Percentiles rank a stretch among this genome's conserved stretches.
Evolutionary conservation across 1,139 yeast species (phyloP).

Genomic region (Dujonia santamariae): DNA sequence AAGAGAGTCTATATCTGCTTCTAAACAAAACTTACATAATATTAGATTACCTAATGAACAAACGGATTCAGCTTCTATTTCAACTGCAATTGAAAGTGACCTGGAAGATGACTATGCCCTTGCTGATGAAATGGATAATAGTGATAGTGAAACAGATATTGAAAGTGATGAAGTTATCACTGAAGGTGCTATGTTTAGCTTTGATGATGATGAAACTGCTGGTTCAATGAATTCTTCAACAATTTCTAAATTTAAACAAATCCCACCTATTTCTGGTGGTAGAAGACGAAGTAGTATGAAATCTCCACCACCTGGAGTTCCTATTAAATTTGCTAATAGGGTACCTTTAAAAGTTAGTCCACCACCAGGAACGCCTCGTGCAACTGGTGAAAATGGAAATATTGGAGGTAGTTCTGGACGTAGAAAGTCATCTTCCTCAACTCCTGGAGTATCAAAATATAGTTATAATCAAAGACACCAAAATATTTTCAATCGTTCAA

Average conservation of each 20-base stretch:
- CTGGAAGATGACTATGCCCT: conserved; percentile 47
- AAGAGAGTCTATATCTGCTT: conserved; percentile 57
- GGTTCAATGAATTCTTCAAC: neutral
- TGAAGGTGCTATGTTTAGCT: conserved; percentile 16
- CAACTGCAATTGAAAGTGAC: conserved; percentile 39
- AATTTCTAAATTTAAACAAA: conserved; percentile 5
- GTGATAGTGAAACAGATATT: conserved; percentile 11
- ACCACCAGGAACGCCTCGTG: conserved; percentile 27
- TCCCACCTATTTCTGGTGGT: neutral
- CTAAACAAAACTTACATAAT: conserved; percentile 43
- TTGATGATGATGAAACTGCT: conserved; percentile 13
- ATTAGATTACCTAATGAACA: conserved; percentile 42
- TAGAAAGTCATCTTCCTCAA: conserved; percentile 5
- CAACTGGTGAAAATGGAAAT: neutral
- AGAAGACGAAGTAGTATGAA: conserved; percentile 6
- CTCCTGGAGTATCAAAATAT: conserved; percentile 14
- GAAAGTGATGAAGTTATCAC: conserved; percentile 11
- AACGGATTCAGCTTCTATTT: conserved; percentile 8
- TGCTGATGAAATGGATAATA: conserved; percentile 16
- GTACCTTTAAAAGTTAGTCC: conserved; percentile 44
- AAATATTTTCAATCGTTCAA: conserved; percentile 36
- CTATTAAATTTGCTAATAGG: conserved; percentile 42
- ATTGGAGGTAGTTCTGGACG: conserved; percentile 9
- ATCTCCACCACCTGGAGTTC: conserved; percentile 20
- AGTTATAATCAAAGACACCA: conserved; percentile 24